Percentiles rank a stretch among this genome's conserved stretches.
phyloP scores from a whole-genome alignment of 495 filamentous ascomycete species.

The Penicillium soppii region DNA sequence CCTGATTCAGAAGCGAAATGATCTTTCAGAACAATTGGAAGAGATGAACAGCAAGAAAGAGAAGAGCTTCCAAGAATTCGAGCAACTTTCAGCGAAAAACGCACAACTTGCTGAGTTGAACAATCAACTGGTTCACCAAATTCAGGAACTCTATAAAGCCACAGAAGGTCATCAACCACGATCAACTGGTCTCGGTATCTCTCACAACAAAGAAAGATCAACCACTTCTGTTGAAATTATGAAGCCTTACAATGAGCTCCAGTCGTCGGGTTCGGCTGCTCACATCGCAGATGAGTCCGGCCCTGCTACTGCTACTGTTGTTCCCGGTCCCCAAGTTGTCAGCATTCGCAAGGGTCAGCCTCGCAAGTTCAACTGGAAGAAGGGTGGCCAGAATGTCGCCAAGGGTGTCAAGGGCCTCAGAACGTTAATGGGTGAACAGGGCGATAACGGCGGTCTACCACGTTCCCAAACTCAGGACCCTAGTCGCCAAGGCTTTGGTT shows the following conservation, averaged over 20 bases:
- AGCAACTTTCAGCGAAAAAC: conserved; percentile 90
- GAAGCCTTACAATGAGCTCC: conserved; percentile 47
- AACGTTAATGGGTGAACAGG: conserved; percentile 56
- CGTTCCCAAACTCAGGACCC: conserved; percentile 53
- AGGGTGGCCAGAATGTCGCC: conserved; percentile 85
- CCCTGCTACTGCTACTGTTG: conserved; percentile 63
- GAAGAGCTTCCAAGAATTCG: conserved; percentile 90
- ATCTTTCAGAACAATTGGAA: conserved; percentile 76
- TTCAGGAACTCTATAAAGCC: conserved; percentile 87
- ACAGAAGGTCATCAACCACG: conserved; percentile 58
- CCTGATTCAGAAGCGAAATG: conserved; percentile 77
- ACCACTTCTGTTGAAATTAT: conserved; percentile 61
- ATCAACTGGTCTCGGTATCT: conserved; percentile 81
- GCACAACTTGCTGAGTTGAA: conserved; percentile 90
- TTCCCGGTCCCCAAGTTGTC: conserved; percentile 81
- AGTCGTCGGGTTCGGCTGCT: conserved; percentile 53
- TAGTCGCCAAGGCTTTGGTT: conserved; percentile 69
- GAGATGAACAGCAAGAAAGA: conserved; percentile 79
- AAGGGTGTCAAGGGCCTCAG: conserved; percentile 95
- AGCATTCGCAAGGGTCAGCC: conserved; percentile 89
- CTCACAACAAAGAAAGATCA: conserved; percentile 69
- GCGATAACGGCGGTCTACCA: conserved; percentile 40
- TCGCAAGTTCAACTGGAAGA: conserved; percentile 99
- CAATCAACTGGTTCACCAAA: conserved; percentile 89
- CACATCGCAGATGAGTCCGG: conserved; percentile 66